Percentiles rank a stretch among this genome's conserved stretches.
phyloP scores from a whole-genome alignment of 1,284 basidiomycete genomes.

The Vanrija sp. region DNA sequence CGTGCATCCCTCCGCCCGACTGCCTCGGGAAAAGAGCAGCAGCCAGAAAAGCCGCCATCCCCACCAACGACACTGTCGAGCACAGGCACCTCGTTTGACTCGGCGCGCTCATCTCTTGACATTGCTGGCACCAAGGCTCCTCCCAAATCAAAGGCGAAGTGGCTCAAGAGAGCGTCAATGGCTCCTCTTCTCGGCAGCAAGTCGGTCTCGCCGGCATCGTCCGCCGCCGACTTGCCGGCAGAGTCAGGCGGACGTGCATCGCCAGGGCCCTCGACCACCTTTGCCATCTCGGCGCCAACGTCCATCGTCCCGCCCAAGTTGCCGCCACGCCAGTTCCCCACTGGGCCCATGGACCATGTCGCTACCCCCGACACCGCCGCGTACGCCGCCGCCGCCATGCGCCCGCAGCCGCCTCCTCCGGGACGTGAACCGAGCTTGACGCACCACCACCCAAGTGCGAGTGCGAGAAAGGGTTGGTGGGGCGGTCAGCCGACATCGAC shows the following conservation, averaged over 20 bases:
- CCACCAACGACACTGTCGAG: background rate
- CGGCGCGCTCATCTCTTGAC: conserved; percentile 26
- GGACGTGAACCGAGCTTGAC: conserved; percentile 20
- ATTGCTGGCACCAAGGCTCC: conserved; percentile 17
- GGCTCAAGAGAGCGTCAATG: conserved; percentile 38
- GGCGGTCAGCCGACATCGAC: conserved; percentile 5
- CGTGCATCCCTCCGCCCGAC: conserved; percentile 29
- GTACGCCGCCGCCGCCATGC: conserved; percentile 15
- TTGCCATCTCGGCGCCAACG: conserved; percentile 6
- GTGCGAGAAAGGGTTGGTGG: conserved; percentile 35
- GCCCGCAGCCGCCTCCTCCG: conserved; percentile 24
- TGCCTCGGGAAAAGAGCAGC: conserved; percentile 13
- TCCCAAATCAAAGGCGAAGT: conserved; percentile 35
- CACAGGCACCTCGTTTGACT: conserved; percentile 8
- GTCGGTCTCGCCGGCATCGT: conserved; percentile 29
- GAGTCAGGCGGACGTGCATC: conserved; percentile 18
- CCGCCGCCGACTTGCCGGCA: conserved; percentile 18
- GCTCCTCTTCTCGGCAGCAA: conserved; percentile 32
- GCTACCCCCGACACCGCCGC: conserved; percentile 17
- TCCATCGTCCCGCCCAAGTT: conserved; percentile 24
- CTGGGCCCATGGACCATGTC: conserved; percentile 19
- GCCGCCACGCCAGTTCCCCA: conserved; percentile 29
- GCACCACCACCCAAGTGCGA: conserved; percentile 29
- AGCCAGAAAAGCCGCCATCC: conserved; percentile 11
- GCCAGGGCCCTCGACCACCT: conserved; percentile 2